Evolutionary conservation across 2,329 filamentous ascomycete species (phyloP), one percentile per base, ranked within the genome.

Genomic region (Colletotrichum costaricense): DNA sequence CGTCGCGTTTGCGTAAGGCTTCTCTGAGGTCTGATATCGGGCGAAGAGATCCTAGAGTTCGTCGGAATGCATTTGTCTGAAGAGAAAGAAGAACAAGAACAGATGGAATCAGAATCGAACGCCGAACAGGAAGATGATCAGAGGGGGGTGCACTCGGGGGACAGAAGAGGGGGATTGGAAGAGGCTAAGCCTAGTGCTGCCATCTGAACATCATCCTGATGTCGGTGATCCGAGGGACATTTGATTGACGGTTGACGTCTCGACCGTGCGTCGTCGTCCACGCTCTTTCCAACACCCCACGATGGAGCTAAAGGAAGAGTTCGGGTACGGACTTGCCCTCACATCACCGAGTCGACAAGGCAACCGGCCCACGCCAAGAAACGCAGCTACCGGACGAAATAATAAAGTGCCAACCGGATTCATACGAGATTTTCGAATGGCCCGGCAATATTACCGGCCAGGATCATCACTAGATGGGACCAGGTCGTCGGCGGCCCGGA

Each of bases 321-420:
- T 73, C 71, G 71, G 71, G 67, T 73, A 65, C 67, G 71, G 71
- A 73, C 71, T 73, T 60, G 35, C 28, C 52, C 35, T 49, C 52
- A 24, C 57, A 73, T 73, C 26, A 30, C 71, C 71, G 71, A 73
- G 70, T 56, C 58, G 42, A 68, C 69, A 28, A 26, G 54, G 49
- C 52, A 65, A 64, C 38, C 55, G 9, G 35, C 4, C 56, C 33
- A 60, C 49, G 71, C 67, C 71, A 73, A 73, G 60, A 46, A 55
- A 64, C 26, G 60, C 67, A 46, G 42, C 49, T 73, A 66, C 60
- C 67, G 71, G 71, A 63, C 71, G 16, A 52, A 33, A 52, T 28
- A 56, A 49, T 11, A 57, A 54, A 70, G 28, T 19, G 42, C 22
- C 49, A 62, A 46, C 30, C 42, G 30, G 16, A 42, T 4, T 7